Conservation (phyloP, 306 rosid species). For the Rosa rugosa region DNA sequence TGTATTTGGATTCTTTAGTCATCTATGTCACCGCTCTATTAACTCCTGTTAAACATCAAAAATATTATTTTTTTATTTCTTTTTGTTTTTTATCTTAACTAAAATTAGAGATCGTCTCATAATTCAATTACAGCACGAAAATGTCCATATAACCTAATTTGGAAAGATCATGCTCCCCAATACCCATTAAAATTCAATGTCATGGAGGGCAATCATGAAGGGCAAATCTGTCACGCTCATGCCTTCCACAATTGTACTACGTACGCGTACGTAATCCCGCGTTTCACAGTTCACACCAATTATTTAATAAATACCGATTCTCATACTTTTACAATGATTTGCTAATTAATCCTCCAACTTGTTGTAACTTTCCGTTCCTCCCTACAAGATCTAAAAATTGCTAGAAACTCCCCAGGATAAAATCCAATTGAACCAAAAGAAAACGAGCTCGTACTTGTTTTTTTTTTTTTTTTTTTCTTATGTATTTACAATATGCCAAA, state of each 20-base stretch:
- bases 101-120: no score
- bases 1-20: no score
- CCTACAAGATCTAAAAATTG: neutral
- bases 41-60: neutral
- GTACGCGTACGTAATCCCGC: conserved; percentile 37
- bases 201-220: neutral
- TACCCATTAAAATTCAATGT: neutral
- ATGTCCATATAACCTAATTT: no score
- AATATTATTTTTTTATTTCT: no score
- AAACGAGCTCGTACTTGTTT: no score
- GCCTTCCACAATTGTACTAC: conserved; percentile 31
- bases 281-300: neutral
- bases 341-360: neutral
- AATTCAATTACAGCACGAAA: no score
- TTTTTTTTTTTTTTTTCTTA: no score
- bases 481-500: no score
- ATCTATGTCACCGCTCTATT: neutral
- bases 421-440: neutral
- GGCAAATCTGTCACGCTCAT: conserved; percentile 17
- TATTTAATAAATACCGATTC: neutral
- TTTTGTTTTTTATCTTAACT: no score
- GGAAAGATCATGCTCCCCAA: conserved; percentile 5
- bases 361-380: neutral
- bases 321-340: neutral
- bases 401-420: neutral